Evolutionary conservation across 106 monocot genomes (phyloP), one percentile per base, ranked within the genome.

Genomic region (Dendrobium catenatum): DNA sequence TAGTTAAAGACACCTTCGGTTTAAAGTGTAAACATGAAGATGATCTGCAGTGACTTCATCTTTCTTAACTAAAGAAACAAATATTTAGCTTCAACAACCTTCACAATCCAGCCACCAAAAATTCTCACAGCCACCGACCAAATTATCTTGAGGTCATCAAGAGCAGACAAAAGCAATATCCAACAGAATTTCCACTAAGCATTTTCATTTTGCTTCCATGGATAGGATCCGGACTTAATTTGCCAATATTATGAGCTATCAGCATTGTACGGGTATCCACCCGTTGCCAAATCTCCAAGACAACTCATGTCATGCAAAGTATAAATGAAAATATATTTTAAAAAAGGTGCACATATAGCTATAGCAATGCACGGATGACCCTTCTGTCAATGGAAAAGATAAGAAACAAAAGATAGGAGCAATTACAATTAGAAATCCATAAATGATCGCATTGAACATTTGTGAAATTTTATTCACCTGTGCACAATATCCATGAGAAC

Each of bases 401-500:
- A 43, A 74, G 17, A 74, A 74, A 74, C 6, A 42, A 51, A 74
- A 19, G 5, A 33, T 70, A 31, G 70, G 15, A 70, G 11, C 70
- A 31, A 31, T 70, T 13, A 70, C 9, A 70, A 16, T 31, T 43
- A 19, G 42, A 43, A 44, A 3, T 44, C 18, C 8, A 43, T 2
- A 42, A 18, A 74, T 44, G 74, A 42, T 19, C 4, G 17, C n/a
- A 42, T 11, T 74, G 19, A 42, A 43, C 73, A 73, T 42, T 44
- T 43, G 19, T 44, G 74, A 44, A 44, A 74, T 18, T 8, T 27
- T 26, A 49, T 13, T 79, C 56, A 95, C 98, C 98, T 99, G 85
- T 99, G 99, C 73, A 99, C 99, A 83, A 99, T 90, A 85, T 99
- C 99, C 99, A 99, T 99, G 40, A 99, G 93, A 84, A 99, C 99